Conservation (phyloP, 2,329 filamentous ascomycete species). For the Arthroderma sp. region DNA sequence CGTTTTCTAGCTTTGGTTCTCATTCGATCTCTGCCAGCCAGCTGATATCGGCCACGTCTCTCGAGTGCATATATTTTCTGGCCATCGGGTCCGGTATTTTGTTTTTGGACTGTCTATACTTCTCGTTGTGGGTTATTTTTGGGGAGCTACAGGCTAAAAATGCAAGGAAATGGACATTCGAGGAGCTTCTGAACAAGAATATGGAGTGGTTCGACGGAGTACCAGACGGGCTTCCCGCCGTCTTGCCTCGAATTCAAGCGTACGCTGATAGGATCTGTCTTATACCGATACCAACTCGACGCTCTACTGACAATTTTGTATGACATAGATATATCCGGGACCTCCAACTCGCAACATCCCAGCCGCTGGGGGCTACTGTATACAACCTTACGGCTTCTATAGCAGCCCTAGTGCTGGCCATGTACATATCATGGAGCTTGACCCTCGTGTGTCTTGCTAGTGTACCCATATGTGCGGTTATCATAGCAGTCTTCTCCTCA, state of each 20-base stretch:
- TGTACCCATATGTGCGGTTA: conserved; percentile 52
- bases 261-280: conserved; percentile 33
- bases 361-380: conserved; percentile 60
- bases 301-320: not conserved
- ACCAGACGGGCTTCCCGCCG: conserved; percentile 57
- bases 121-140: conserved; percentile 61
- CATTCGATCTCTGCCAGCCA: conserved; percentile 39
- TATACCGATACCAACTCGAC: not conserved
- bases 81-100: conserved; percentile 54
- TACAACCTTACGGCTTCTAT: conserved; percentile 53
- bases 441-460: conserved; percentile 67
- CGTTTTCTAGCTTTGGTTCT: conserved; percentile 54
- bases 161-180: conserved; percentile 54
- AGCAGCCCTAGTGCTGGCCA: conserved; percentile 56
- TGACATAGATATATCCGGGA: conserved; percentile 71
- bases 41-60: conserved; percentile 46
- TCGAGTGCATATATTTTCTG: conserved; percentile 51
- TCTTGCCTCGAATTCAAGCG: conserved; percentile 63
- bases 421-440: conserved; percentile 72
- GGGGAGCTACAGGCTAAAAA: conserved; percentile 66
- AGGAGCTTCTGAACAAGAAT: conserved; percentile 56
- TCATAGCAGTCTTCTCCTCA: conserved; percentile 49
- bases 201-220: conserved; percentile 72
- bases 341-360: conserved; percentile 66
- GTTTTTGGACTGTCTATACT: conserved; percentile 54